A percentile compares a stretch with the other conserved stretches of the same genome.
Evolutionary conservation across 345 rosid species (phyloP).

Genomic region (Populus nigra): DNA sequence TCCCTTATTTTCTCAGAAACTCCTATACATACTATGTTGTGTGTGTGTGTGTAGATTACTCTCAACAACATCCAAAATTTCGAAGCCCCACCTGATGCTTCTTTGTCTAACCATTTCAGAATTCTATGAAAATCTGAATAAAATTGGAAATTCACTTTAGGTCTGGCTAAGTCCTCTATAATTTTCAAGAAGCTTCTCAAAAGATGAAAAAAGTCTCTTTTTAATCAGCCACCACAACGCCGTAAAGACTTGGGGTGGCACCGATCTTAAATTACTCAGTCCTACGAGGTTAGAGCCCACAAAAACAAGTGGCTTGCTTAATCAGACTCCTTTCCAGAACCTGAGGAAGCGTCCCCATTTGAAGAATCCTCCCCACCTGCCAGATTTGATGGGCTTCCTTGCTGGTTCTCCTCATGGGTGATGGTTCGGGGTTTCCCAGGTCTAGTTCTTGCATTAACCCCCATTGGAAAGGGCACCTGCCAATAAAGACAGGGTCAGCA

Average conservation of each 20-base stretch:
- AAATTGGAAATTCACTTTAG: slow-evolving; percentile 9
- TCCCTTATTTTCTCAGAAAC: slow-evolving; percentile 18
- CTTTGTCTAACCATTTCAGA: slow-evolving; percentile 11
- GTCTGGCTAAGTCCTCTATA: slow-evolving; percentile 7
- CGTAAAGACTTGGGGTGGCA: slow-evolving; percentile 10
- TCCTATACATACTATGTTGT: slow-evolving; percentile 11
- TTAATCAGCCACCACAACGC: slow-evolving; percentile 6
- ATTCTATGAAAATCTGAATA: slow-evolving; percentile 1
- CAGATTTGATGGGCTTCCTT: slow-evolving; percentile 23
- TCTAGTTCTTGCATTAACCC: slow-evolving; percentile 48
- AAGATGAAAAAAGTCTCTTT: not conserved
- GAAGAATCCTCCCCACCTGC: slow-evolving; percentile 33
- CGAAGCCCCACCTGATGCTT: slow-evolving; percentile 36
- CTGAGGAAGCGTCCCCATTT: slow-evolving; percentile 32
- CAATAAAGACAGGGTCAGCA: not conserved
- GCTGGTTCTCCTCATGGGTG: slow-evolving; percentile 31
- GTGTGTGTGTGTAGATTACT: not conserved
- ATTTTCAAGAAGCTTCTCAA: slow-evolving; percentile 11
- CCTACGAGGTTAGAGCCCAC: slow-evolving; percentile 32
- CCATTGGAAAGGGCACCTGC: slow-evolving; percentile 68
- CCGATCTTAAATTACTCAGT: not conserved
- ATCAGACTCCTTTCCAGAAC: slow-evolving; percentile 41
- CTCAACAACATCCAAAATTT: slow-evolving; percentile 36
- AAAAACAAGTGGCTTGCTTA: slow-evolving; percentile 22
- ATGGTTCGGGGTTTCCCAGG: slow-evolving; percentile 37